phyloP scores from a whole-genome alignment of 495 filamentous ascomycete genomes.

The Penicillium riverlandense region DNA sequence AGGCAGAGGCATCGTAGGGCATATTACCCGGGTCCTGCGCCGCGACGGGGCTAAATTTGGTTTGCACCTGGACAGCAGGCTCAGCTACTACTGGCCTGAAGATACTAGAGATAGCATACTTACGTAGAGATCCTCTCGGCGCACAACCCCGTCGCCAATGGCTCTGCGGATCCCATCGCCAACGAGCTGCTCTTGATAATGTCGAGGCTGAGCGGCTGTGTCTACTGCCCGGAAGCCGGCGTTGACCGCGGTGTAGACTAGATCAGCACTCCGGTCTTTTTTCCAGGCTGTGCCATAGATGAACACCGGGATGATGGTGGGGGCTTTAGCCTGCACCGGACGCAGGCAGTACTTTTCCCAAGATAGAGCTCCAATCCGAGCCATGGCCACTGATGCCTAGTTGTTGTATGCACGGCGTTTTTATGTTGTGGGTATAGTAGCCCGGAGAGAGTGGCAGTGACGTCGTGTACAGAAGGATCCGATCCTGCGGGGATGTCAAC shows the following conservation, averaged over 20 bases:
- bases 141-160: slow-evolving; percentile 48
- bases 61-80: slow-evolving; percentile 56
- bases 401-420: no score
- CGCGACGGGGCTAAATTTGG: slow-evolving; percentile 63
- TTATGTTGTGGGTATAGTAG: no score
- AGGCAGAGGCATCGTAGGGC: slow-evolving; percentile 49
- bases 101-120: slow-evolving; percentile 9
- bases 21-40: slow-evolving; percentile 53
- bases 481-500: no score
- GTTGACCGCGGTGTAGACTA: slow-evolving; percentile 62
- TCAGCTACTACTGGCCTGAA: background rate
- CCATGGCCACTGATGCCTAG: slow-evolving; percentile 12
- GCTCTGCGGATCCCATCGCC: slow-evolving; percentile 56
- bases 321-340: slow-evolving; percentile 16
- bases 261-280: slow-evolving; percentile 57
- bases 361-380: slow-evolving; percentile 20
- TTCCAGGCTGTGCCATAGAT: slow-evolving; percentile 91
- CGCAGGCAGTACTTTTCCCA: slow-evolving; percentile 31
- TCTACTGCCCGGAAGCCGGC: slow-evolving; percentile 70
- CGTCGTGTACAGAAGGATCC: no score
- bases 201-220: slow-evolving; percentile 71
- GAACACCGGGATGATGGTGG: slow-evolving; percentile 43
- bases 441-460: no score
- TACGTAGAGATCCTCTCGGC: slow-evolving; percentile 55
- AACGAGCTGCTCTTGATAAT: slow-evolving; percentile 70